Evolutionary conservation across 768 basidiomycete species (phyloP).

Genomic region (Termitomyces sp.): DNA sequence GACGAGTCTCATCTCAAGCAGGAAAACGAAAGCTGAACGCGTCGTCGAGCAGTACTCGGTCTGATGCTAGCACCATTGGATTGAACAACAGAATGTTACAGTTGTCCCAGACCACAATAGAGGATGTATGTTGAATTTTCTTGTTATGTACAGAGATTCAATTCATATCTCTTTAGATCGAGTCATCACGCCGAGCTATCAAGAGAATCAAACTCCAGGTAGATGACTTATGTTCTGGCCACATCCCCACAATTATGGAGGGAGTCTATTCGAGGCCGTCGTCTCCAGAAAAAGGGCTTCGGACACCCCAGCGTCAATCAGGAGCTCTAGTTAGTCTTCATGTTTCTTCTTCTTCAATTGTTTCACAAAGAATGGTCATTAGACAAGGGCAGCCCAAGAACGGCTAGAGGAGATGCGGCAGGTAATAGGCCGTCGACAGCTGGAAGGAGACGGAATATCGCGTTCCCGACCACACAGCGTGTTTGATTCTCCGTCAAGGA

Average conservation of each 20-base stretch:
- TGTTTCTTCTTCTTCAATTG: neutral
- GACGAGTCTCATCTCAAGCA: conserved; percentile 50
- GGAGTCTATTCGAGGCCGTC: conserved; percentile 38
- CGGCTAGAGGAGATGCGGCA: conserved; percentile 82
- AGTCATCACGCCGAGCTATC: conserved; percentile 61
- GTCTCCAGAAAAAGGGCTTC: conserved; percentile 54
- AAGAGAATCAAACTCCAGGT: conserved; percentile 75
- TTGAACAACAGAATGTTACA: conserved; percentile 42
- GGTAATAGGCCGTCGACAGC: conserved; percentile 56
- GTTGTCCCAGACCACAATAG: conserved; percentile 49
- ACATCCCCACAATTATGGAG: conserved; percentile 17
- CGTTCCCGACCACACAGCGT: conserved; percentile 41
- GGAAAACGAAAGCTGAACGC: conserved; percentile 31
- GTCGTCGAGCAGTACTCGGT: conserved; percentile 18
- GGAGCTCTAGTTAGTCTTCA: conserved; percentile 35
- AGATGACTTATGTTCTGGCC: conserved; percentile 33
- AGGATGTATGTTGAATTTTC: conserved; percentile 50
- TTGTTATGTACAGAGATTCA: neutral
- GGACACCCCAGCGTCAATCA: conserved; percentile 39
- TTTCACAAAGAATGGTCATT: neutral
- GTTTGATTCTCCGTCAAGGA: conserved; percentile 25
- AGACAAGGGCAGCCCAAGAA: conserved; percentile 74
- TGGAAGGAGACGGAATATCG: conserved; percentile 40
- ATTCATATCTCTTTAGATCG: conserved; percentile 43
- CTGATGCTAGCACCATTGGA: conserved; percentile 24